Percentiles rank a stretch among this genome's conserved stretches.
Evolutionary conservation across 2,329 filamentous ascomycete genomes (phyloP).

Genomic region (Didymella pinodella): DNA sequence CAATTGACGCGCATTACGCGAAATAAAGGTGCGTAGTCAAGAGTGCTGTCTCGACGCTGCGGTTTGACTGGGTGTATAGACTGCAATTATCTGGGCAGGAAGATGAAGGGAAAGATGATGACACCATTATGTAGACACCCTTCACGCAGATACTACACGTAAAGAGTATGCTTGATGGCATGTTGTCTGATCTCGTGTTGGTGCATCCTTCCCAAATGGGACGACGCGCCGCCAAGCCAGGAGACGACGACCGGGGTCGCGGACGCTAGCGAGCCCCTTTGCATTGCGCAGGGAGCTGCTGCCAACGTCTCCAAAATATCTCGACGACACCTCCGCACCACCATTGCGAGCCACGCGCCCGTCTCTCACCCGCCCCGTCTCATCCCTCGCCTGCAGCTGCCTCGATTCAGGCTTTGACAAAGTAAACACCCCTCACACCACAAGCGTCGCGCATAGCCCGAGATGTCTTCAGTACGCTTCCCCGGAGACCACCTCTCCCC

Average conservation of each 20-base stretch:
- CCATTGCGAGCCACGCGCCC: slow-evolving; percentile 31
- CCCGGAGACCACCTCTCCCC: slow-evolving; percentile 35
- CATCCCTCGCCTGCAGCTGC: slow-evolving; percentile 31
- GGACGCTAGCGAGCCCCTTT: slow-evolving; percentile 52
- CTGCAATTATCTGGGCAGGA: no score
- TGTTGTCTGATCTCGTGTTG: slow-evolving; percentile 7
- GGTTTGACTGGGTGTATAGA: background rate
- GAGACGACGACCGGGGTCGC: slow-evolving; percentile 44
- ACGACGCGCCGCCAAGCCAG: slow-evolving; percentile 40
- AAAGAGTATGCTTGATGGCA: background rate
- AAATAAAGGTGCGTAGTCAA: background rate
- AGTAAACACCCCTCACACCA: slow-evolving; percentile 26
- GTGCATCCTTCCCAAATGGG: slow-evolving; percentile 27
- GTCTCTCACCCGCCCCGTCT: slow-evolving; percentile 28
- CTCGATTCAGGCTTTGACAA: slow-evolving; percentile 30
- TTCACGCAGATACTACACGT: background rate
- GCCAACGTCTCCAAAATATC: slow-evolving; percentile 53
- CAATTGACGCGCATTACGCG: background rate
- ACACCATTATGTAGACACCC: background rate
- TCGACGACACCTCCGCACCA: slow-evolving; percentile 46
- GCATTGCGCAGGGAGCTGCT: slow-evolving; percentile 47
- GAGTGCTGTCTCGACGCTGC: background rate
- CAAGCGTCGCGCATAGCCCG: slow-evolving; percentile 33
- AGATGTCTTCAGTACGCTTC: slow-evolving; percentile 50
- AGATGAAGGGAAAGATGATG: background rate